Evolutionary conservation across 2,329 filamentous ascomycete genomes (phyloP).

Genomic region (Penicillium verrucosum): DNA sequence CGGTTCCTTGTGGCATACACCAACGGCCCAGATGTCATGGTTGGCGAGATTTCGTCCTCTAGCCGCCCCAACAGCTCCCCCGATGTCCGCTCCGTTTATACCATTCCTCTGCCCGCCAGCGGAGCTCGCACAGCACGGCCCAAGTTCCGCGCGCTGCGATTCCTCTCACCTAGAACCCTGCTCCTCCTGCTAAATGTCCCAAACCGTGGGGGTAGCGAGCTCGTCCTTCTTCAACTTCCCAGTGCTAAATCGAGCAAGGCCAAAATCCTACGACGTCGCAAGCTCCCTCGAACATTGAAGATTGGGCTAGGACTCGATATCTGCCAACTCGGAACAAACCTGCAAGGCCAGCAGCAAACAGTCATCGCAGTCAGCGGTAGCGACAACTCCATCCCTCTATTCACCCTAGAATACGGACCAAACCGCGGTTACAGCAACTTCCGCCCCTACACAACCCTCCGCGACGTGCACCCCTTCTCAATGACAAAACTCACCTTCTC

Average conservation of each 20-base stretch:
- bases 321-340: slow-evolving; percentile 60
- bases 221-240: slow-evolving; percentile 47
- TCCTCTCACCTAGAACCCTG: slow-evolving; percentile 53
- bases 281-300: slow-evolving; percentile 65
- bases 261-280: slow-evolving; percentile 51
- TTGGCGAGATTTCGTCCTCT: slow-evolving; percentile 57
- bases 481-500: slow-evolving; percentile 57
- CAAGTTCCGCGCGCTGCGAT: slow-evolving; percentile 56
- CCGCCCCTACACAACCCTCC: slow-evolving; percentile 50
- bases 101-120: slow-evolving; percentile 40
- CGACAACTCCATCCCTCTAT: slow-evolving; percentile 73
- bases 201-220: slow-evolving; percentile 53
- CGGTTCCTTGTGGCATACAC: slow-evolving; percentile 74
- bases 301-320: slow-evolving; percentile 77
- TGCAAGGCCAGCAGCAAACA: slow-evolving; percentile 68
- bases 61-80: slow-evolving; percentile 44
- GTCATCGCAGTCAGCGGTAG: slow-evolving; percentile 76
- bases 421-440: slow-evolving; percentile 47
- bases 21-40: slow-evolving; percentile 69
- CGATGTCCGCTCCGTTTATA: slow-evolving; percentile 37
- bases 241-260: slow-evolving; percentile 32
- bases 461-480: slow-evolving; percentile 55
- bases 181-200: slow-evolving; percentile 57
- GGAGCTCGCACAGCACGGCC: slow-evolving; percentile 35
- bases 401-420: slow-evolving; percentile 67